These are phyloP conservation scores for Clathrospora elynae DNA, from an alignment of 2,329 filamentous ascomycete genomes.

Conservation along the genomic window DNA sequence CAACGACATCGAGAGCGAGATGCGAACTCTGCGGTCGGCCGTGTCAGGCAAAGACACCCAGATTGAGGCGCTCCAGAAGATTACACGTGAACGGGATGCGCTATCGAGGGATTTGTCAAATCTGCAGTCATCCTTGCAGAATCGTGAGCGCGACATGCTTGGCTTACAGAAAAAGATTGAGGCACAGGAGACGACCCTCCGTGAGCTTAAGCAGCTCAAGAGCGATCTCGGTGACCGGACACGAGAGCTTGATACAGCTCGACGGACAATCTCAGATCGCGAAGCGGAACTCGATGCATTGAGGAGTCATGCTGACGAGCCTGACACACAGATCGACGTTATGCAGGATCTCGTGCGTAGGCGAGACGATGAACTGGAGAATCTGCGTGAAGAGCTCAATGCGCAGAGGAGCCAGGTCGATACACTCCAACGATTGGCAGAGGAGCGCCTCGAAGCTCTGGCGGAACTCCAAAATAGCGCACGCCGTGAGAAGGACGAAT, in stretches of 20 bases:
- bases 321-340: slow-evolving; percentile 48
- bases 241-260: slow-evolving; percentile 44
- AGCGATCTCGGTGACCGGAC: slow-evolving; percentile 39
- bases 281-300: slow-evolving; percentile 47
- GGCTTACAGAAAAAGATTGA: slow-evolving; percentile 41
- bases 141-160: slow-evolving; percentile 43
- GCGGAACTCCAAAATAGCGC: slow-evolving; percentile 59
- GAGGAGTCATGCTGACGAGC: slow-evolving; percentile 43
- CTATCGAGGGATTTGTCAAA: slow-evolving; percentile 38
- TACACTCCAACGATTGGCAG: slow-evolving; percentile 39
- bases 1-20: slow-evolving; percentile 27
- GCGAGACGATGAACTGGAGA: slow-evolving; percentile 58
- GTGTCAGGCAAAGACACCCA: slow-evolving; percentile 41
- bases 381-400: slow-evolving; percentile 55
- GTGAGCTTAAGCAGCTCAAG: slow-evolving; percentile 38
- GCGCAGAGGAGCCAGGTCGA: slow-evolving; percentile 40
- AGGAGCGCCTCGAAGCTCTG: slow-evolving; percentile 52
- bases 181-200: slow-evolving; percentile 34
- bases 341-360: slow-evolving; percentile 52
- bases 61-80: slow-evolving; percentile 44
- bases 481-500: slow-evolving; percentile 50
- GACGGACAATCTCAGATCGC: slow-evolving; percentile 44
- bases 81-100: slow-evolving; percentile 42
- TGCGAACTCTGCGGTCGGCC: slow-evolving; percentile 32
- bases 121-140: slow-evolving; percentile 36